Evolutionary conservation across 2,329 filamentous ascomycete species (phyloP).

Genomic region (Cordyceps pruinosa): DNA sequence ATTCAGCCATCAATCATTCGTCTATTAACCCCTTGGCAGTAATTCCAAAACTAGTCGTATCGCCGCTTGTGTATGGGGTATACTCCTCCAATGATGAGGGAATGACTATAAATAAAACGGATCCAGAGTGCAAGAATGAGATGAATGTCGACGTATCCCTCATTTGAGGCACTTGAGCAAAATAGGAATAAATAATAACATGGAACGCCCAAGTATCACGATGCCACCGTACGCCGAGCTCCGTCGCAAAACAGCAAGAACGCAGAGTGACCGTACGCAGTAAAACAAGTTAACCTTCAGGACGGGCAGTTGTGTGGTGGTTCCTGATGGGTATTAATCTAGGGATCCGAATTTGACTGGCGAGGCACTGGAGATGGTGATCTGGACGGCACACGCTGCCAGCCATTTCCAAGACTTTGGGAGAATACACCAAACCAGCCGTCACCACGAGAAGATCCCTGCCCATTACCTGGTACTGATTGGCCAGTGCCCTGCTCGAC

Average conservation of each 20-base stretch:
- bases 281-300: neutral
- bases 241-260: conserved; percentile 6
- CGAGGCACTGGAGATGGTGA: conserved; percentile 6
- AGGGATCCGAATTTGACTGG: neutral
- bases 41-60: neutral
- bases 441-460: neutral
- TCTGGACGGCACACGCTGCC: conserved; percentile 6
- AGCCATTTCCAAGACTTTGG: neutral
- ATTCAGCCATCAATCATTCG: neutral
- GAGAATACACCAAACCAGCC: conserved; percentile 8
- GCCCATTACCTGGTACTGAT: conserved; percentile 17
- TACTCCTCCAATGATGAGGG: neutral
- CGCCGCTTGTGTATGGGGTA: neutral
- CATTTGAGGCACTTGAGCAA: neutral
- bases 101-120: neutral
- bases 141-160: neutral
- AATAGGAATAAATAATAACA: neutral
- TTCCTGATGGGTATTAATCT: neutral
- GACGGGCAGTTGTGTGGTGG: neutral
- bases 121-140: neutral
- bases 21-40: neutral
- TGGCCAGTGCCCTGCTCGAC: conserved; percentile 35
- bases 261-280: neutral
- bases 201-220: neutral
- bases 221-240: conserved; percentile 5